Evolutionary conservation across 208 protist genomes (phyloP).

Genomic region (Acanthamoeba triangularis): DNA sequence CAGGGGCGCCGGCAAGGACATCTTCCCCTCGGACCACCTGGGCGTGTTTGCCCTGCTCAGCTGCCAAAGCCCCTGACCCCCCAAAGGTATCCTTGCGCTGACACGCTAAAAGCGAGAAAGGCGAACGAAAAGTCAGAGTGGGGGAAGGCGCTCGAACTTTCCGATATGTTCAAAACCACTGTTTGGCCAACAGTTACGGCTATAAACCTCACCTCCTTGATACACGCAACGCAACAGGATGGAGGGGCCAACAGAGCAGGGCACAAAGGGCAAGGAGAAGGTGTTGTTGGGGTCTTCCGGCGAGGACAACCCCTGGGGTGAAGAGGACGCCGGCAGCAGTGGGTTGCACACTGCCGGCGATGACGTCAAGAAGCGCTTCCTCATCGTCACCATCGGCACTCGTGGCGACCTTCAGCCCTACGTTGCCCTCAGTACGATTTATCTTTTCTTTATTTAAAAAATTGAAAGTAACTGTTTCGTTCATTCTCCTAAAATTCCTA

Average conservation of each 20-base stretch:
- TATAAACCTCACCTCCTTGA: not conserved
- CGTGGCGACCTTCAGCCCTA: conserved; percentile 87
- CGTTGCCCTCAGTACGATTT: conserved; percentile 78
- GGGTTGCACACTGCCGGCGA: not conserved
- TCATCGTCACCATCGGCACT: conserved; percentile 82
- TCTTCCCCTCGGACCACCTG: conserved; percentile 32
- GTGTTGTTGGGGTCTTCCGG: not conserved
- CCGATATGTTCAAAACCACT: not conserved
- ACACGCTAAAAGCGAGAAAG: not conserved
- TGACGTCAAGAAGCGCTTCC: not conserved
- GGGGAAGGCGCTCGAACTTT: not conserved
- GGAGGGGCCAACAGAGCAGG: not conserved
- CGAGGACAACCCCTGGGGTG: not conserved
- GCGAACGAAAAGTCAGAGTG: not conserved
- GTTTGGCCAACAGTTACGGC: not conserved
- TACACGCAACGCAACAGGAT: too few relatives aligned
- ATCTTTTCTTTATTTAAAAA: not conserved
- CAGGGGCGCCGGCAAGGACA: conserved; percentile 26
- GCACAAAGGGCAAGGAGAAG: not conserved
- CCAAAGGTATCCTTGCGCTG: too few relatives aligned
- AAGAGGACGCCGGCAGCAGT: not conserved
- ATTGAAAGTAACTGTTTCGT: not conserved
- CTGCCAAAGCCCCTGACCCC: not conserved
- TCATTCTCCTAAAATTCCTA: conserved; percentile 28
- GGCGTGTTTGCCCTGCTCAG: conserved; percentile 8